phyloP scores from a whole-genome alignment of 2,329 filamentous ascomycete genomes.

The Nothophoma quercina region DNA sequence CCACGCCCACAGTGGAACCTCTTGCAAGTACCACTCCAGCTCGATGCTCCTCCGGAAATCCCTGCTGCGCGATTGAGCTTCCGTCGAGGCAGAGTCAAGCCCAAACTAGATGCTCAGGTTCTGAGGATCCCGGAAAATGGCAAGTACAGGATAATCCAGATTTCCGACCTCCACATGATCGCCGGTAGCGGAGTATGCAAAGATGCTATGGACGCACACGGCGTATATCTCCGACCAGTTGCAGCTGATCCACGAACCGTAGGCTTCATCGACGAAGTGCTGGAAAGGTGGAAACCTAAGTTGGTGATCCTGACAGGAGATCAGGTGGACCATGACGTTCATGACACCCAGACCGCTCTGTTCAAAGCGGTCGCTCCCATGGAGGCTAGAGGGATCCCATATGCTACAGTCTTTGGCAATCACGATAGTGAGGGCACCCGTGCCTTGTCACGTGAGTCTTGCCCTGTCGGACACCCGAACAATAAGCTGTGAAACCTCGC shows the following conservation, averaged over 20 bases:
- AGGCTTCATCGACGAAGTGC: conserved; percentile 71
- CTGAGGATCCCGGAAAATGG: conserved; percentile 79
- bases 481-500: conserved; percentile 13
- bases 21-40: conserved; percentile 53
- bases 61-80: conserved; percentile 72
- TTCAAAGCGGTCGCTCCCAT: conserved; percentile 51
- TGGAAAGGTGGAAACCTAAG: conserved; percentile 63
- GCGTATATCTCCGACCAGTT: conserved; percentile 75
- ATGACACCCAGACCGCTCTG: conserved; percentile 49
- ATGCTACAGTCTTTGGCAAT: conserved; percentile 74
- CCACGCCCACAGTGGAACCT: conserved; percentile 83
- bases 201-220: conserved; percentile 74
- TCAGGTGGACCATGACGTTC: conserved; percentile 70
- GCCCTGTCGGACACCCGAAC: background rate
- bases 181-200: conserved; percentile 87
- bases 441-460: conserved; percentile 28
- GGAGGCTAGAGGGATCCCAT: conserved; percentile 60
- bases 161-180: conserved; percentile 87
- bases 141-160: conserved; percentile 93
- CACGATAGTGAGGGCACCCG: conserved; percentile 64
- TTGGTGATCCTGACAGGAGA: conserved; percentile 75
- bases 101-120: conserved; percentile 68
- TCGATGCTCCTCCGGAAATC: conserved; percentile 54
- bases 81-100: conserved; percentile 70
- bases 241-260: conserved; percentile 89